Percentiles rank a stretch among this genome's conserved stretches.
Evolutionary conservation across 805 yeast genomes (phyloP).

Genomic region (Sugiyamaella smithiae): DNA sequence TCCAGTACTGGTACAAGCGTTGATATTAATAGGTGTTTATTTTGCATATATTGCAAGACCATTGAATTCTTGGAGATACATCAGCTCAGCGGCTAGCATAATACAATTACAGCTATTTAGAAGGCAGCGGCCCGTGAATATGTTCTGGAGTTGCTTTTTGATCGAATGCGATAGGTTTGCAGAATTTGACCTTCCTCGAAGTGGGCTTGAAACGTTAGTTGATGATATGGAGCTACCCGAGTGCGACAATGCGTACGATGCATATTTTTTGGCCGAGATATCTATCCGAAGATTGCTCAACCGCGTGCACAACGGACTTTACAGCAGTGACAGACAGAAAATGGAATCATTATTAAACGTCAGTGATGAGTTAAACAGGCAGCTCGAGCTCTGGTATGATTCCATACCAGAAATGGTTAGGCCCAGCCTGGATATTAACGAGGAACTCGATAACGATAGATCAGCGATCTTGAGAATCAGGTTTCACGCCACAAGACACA

Average conservation of each 20-base stretch:
- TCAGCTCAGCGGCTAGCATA: slow-evolving; percentile 11
- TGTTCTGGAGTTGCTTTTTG: slow-evolving; percentile 18
- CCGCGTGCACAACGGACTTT: slow-evolving; percentile 19
- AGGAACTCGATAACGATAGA: slow-evolving; percentile 4
- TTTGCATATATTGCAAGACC: slow-evolving; percentile 16
- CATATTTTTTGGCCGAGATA: slow-evolving; percentile 22
- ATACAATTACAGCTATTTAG: slow-evolving; percentile 10
- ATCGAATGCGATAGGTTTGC: slow-evolving; percentile 18
- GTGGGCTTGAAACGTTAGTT: slow-evolving; percentile 13
- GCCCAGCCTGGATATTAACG: slow-evolving; percentile 7
- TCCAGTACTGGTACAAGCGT: slow-evolving; percentile 6
- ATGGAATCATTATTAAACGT: slow-evolving; percentile 6
- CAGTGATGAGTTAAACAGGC: slow-evolving; percentile 12
- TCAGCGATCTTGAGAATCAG: slow-evolving; percentile 12
- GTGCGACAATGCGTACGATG: slow-evolving; percentile 9
- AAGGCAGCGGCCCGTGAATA: background rate
- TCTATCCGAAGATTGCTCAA: slow-evolving; percentile 23
- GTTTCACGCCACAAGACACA: slow-evolving; percentile 15
- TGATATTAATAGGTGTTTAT: slow-evolving; percentile 10
- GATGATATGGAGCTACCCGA: slow-evolving; percentile 16
- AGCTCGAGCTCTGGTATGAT: slow-evolving; percentile 17
- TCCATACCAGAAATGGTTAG: slow-evolving; percentile 14
- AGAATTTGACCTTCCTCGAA: slow-evolving; percentile 17
- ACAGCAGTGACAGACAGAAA: background rate
- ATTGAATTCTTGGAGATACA: slow-evolving; percentile 11